Evolutionary conservation across 2,329 filamentous ascomycete species (phyloP).

Genomic region (Arthrobotrys conoides): DNA sequence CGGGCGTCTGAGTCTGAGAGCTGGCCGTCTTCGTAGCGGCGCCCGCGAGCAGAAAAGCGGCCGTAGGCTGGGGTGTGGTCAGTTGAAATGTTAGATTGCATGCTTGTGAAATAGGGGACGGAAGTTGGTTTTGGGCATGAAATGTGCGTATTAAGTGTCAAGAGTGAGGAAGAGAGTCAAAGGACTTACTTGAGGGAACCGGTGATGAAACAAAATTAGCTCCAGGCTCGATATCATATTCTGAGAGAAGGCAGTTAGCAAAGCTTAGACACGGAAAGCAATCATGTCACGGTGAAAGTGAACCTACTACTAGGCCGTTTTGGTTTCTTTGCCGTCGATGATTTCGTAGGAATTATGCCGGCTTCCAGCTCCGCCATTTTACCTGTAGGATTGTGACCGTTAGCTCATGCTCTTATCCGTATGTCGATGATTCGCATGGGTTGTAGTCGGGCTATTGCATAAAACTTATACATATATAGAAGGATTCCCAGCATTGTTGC

Average conservation of each 20-base stretch:
- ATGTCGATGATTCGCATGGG: neutral
- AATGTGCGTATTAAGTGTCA: neutral
- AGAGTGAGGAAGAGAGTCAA: neutral
- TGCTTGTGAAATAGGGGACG: neutral
- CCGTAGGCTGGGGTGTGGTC: slow-evolving; percentile 38
- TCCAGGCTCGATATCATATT: slow-evolving; percentile 57
- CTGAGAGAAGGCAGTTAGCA: slow-evolving; percentile 18
- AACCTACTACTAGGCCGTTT: slow-evolving; percentile 58
- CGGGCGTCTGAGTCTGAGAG: slow-evolving; percentile 55
- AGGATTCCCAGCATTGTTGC: neutral
- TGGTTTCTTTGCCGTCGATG: slow-evolving; percentile 58
- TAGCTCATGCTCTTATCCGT: slow-evolving; percentile 23
- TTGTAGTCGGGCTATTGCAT: neutral
- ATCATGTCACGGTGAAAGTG: neutral
- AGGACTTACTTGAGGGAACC: slow-evolving; percentile 54
- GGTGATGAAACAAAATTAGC: slow-evolving; percentile 57
- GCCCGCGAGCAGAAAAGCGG: slow-evolving; percentile 54
- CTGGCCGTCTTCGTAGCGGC: slow-evolving; percentile 53
- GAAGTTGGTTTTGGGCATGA: neutral
- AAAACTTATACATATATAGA: neutral
- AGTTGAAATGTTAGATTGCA: slow-evolving; percentile 23
- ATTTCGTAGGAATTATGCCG: slow-evolving; percentile 58
- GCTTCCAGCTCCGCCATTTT: slow-evolving; percentile 60
- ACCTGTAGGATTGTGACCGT: slow-evolving; percentile 34
- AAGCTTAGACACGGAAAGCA: neutral